phyloP scores from a whole-genome alignment of 495 filamentous ascomycete species.

The Penicillium desertorum region DNA sequence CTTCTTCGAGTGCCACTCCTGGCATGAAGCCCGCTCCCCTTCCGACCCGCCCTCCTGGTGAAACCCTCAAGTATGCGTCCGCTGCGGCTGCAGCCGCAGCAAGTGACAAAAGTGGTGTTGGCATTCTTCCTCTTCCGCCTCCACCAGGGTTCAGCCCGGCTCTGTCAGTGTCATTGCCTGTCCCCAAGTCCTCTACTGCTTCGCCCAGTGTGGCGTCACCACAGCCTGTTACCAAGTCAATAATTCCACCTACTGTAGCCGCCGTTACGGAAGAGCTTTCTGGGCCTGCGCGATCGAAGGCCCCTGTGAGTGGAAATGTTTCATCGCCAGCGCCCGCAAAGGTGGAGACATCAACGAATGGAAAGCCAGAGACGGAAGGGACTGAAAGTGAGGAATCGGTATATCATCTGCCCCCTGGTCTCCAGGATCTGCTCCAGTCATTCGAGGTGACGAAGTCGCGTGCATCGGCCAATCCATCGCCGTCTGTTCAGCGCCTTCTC shows the following conservation, averaged over 20 bases:
- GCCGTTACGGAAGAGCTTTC: conserved; percentile 38
- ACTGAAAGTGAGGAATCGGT: conserved; percentile 67
- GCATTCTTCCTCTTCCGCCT: conserved; percentile 88
- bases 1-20: conserved; percentile 60
- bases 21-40: conserved; percentile 90
- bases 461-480: conserved; percentile 52
- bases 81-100: conserved; percentile 93
- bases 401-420: conserved; percentile 86
- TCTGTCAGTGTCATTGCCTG: conserved; percentile 44
- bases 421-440: conserved; percentile 86
- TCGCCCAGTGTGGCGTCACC: conserved; percentile 55
- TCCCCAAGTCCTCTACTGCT: conserved; percentile 49
- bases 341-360: conserved; percentile 32
- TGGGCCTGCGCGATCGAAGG: conserved; percentile 45
- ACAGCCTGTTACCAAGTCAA: conserved; percentile 49
- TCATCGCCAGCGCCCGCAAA: conserved; percentile 28
- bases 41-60: conserved; percentile 79
- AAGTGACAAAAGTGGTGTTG: conserved; percentile 81
- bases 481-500: conserved; percentile 70
- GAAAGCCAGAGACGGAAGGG: conserved; percentile 38
- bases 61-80: conserved; percentile 93
- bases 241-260: conserved; percentile 36
- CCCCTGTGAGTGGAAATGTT: conserved; percentile 32
- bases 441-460: conserved; percentile 81
- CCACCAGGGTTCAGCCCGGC: conserved; percentile 65